These are phyloP conservation scores for Picochlorum sp. DNA, from an alignment of 139 green algal species.

Conservation along the genomic window DNA sequence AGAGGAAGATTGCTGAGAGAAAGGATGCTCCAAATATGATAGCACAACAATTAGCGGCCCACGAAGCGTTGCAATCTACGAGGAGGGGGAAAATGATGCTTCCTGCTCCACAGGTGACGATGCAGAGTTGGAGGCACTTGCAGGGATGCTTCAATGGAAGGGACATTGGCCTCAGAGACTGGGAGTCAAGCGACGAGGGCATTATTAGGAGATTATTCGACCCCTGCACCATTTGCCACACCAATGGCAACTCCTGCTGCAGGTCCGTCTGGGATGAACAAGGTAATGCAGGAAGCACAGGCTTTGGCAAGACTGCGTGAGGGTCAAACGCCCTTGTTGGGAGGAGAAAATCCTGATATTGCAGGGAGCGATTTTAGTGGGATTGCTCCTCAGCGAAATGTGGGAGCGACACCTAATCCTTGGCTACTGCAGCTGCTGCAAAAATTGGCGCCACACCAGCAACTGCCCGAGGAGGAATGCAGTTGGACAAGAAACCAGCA, in stretches of 20 bases:
- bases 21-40: constrained; percentile 51
- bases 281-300: constrained; percentile 75
- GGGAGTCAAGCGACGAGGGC: constrained; percentile 61
- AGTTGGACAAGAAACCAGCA: constrained; percentile 76
- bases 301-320: constrained; percentile 64
- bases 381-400: constrained; percentile 42
- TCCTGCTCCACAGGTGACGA: constrained; percentile 74
- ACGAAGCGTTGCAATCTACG: constrained; percentile 50
- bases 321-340: constrained; percentile 81
- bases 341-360: constrained; percentile 77
- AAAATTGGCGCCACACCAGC: constrained; percentile 1
- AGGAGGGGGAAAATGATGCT: constrained; percentile 84
- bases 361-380: constrained; percentile 64
- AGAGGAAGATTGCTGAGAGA: constrained; percentile 54
- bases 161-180: constrained; percentile 30
- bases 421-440: constrained; percentile 25
- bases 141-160: constrained; percentile 52
- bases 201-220: constrained; percentile 73
- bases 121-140: constrained; percentile 84
- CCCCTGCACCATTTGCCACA: constrained; percentile 49
- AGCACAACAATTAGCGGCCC: constrained; percentile 50
- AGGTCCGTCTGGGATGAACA: constrained; percentile 54
- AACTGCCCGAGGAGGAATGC: constrained; percentile 46
- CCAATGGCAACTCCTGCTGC: constrained; percentile 69
- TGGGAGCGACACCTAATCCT: constrained; percentile 57